Evolutionary conservation across 768 basidiomycete genomes (phyloP).

Genomic region (Chlorophyllum brunneum): DNA sequence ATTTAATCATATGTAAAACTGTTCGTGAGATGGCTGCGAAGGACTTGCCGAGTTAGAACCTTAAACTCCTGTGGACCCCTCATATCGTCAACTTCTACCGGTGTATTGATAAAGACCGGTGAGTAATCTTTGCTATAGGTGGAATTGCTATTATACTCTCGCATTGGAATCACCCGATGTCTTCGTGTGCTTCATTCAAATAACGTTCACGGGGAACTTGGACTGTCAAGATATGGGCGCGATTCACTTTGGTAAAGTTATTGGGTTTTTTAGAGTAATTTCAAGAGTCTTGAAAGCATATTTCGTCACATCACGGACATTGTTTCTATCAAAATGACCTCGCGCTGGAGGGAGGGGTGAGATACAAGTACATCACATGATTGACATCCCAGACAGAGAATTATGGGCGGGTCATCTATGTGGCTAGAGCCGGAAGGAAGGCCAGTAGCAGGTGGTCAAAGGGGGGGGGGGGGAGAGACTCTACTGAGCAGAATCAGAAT

Average conservation of each 20-base stretch:
- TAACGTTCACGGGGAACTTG: too few relatives aligned
- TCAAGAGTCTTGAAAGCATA: too few relatives aligned
- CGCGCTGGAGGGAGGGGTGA: neutral
- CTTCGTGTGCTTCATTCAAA: neutral
- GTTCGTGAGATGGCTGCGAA: too few relatives aligned
- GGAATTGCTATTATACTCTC: neutral
- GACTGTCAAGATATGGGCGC: too few relatives aligned
- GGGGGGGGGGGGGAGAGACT: neutral
- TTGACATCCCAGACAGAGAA: constrained; percentile 10
- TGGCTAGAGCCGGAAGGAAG: neutral
- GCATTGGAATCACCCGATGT: neutral
- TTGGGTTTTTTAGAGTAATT: too few relatives aligned
- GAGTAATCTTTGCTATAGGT: neutral
- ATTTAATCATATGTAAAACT: too few relatives aligned
- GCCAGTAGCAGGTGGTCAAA: neutral
- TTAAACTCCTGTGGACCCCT: too few relatives aligned
- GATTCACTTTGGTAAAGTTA: too few relatives aligned
- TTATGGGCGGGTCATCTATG: neutral
- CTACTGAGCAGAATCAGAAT: too few relatives aligned
- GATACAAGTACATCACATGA: constrained; percentile 7
- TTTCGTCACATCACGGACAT: too few relatives aligned
- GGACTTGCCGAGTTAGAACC: too few relatives aligned
- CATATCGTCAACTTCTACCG: neutral
- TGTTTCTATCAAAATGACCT: too few relatives aligned
- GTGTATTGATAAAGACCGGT: neutral